These are phyloP conservation scores for Coemansia sp. DNA, from an alignment of 192 early-diverging fungal species.

Conservation along the genomic window DNA sequence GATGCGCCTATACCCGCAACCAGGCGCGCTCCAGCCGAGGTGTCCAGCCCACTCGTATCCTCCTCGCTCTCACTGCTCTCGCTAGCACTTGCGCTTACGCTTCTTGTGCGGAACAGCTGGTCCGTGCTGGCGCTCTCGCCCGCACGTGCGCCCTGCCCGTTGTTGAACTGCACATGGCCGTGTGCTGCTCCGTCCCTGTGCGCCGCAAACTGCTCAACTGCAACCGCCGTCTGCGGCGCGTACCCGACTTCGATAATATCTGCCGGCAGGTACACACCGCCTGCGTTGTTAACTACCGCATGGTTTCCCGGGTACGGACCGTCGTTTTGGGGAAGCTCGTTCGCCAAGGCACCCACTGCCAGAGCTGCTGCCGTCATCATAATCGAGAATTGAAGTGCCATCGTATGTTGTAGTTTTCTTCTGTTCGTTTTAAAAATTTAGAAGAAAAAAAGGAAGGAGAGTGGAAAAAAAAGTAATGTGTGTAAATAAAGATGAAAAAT, in stretches of 20 bases:
- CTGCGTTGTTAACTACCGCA: not conserved
- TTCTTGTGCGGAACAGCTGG: not conserved
- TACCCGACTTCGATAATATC: slow-evolving; percentile 31
- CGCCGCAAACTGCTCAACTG: slow-evolving; percentile 29
- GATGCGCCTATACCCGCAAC: not conserved
- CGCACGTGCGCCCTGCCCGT: slow-evolving; percentile 9
- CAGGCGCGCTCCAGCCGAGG: not conserved
- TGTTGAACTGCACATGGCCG: not conserved
- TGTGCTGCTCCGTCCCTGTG: slow-evolving; percentile 3
- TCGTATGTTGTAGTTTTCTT: too few relatives aligned
- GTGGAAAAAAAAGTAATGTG: too few relatives aligned
- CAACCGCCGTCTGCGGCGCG: slow-evolving; percentile 29
- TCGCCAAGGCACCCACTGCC: not conserved
- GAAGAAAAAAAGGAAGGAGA: too few relatives aligned
- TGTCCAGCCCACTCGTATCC: slow-evolving; percentile 3
- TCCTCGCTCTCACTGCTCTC: slow-evolving; percentile 11
- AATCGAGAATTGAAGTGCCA: not conserved
- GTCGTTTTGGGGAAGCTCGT: not conserved
- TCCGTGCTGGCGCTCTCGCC: not conserved
- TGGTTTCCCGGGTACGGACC: not conserved
- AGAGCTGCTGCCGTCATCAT: not conserved
- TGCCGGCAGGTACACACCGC: not conserved
- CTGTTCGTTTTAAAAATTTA: too few relatives aligned
- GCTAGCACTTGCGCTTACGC: not conserved
- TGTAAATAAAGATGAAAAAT: too few relatives aligned